Evolutionary conservation across 176 grass and related monocot genomes (phyloP).

Genomic region (Lolium perenne): DNA sequence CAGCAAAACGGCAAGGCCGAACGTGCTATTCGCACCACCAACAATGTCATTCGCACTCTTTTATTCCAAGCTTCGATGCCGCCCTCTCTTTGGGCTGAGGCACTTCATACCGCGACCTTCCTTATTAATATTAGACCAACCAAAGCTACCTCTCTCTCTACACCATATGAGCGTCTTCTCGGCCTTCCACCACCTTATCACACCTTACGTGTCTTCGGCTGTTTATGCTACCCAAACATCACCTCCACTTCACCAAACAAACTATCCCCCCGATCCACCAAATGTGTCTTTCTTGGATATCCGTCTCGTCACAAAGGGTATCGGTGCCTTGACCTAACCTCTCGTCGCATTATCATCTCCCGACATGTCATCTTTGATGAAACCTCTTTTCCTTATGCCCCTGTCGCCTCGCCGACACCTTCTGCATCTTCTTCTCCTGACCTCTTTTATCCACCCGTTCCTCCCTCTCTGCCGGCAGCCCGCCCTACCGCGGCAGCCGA

Average conservation of each 20-base stretch:
- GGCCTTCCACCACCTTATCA: neutral
- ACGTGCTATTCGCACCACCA: neutral
- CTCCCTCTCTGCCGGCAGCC: too few relatives aligned
- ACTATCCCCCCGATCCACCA: neutral
- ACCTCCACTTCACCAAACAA: neutral
- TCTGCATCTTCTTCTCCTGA: too few relatives aligned
- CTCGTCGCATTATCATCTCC: neutral
- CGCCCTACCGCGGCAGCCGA: too few relatives aligned
- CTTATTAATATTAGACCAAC: neutral
- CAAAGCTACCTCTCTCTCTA: neutral
- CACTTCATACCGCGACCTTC: neutral
- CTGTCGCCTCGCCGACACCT: too few relatives aligned
- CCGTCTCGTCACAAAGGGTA: neutral
- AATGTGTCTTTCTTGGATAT: neutral
- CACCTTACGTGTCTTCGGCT: neutral
- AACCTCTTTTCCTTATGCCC: neutral
- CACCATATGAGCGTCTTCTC: neutral
- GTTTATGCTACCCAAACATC: neutral
- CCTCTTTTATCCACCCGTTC: too few relatives aligned
- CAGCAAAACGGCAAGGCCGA: neutral
- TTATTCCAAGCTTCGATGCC: neutral
- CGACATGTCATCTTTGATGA: neutral
- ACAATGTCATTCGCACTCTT: neutral
- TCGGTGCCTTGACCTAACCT: neutral
- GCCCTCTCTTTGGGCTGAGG: neutral